Percentiles rank a stretch among this genome's conserved stretches.
phyloP scores from a whole-genome alignment of 2,329 filamentous ascomycete genomes.

The Colletotrichum sidae region DNA sequence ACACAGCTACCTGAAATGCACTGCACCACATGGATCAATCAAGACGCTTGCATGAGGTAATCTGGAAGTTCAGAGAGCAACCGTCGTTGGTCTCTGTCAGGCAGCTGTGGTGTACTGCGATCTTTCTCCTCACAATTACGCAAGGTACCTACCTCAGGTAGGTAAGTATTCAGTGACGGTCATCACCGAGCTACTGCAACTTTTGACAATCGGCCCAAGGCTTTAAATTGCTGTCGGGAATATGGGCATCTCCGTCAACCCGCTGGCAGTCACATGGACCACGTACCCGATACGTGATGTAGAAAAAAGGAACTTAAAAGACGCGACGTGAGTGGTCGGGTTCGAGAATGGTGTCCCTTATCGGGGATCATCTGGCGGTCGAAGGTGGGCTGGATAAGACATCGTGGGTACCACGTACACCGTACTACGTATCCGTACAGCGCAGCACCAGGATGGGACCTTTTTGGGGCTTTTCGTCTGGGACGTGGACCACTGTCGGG shows the following conservation, averaged over 20 bases:
- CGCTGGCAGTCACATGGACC: slow-evolving; percentile 3
- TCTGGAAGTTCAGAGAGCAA: too few relatives aligned
- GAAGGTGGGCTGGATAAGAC: slow-evolving; percentile 29
- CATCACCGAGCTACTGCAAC: too few relatives aligned
- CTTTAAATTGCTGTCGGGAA: too few relatives aligned
- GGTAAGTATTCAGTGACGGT: too few relatives aligned
- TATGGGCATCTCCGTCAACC: slow-evolving; percentile 6
- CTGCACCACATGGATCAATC: slow-evolving; percentile 9
- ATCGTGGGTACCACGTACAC: not conserved
- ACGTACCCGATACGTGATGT: slow-evolving; percentile 3
- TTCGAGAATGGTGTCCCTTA: slow-evolving; percentile 15
- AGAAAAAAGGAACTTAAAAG: slow-evolving; percentile 4
- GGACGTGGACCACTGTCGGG: slow-evolving; percentile 6
- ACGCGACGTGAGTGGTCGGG: slow-evolving; percentile 27
- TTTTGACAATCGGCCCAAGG: too few relatives aligned
- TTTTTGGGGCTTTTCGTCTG: slow-evolving; percentile 1
- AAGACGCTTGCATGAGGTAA: too few relatives aligned
- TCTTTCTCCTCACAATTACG: too few relatives aligned
- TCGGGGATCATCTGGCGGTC: slow-evolving; percentile 9
- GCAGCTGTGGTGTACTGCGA: too few relatives aligned
- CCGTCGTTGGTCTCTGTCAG: too few relatives aligned
- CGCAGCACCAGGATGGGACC: slow-evolving; percentile 13
- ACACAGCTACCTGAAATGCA: slow-evolving; percentile 10
- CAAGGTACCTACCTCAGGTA: too few relatives aligned
- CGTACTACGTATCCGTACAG: too few relatives aligned